A percentile compares a stretch with the other conserved stretches of the same genome.
Evolutionary conservation across 768 basidiomycete genomes (phyloP).

Genomic region (Auricularia sp.): DNA sequence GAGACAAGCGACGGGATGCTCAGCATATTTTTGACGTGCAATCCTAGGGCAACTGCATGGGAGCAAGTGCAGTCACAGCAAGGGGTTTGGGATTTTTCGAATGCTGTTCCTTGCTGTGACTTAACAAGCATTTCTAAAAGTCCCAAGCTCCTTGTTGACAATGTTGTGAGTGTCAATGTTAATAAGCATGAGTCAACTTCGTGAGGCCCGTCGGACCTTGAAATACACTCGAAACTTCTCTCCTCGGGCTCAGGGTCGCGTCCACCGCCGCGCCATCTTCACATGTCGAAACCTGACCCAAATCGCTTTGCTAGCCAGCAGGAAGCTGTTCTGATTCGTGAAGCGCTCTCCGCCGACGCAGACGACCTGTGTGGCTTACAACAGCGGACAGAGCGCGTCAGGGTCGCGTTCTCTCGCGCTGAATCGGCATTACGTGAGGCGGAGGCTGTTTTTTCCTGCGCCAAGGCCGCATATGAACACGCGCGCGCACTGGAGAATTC

Average conservation of each 20-base stretch:
- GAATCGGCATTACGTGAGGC: background rate
- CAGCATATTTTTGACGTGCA: no score
- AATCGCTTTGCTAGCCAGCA: background rate
- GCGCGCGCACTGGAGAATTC: background rate
- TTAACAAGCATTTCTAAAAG: no score
- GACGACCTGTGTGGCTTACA: background rate
- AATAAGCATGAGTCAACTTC: no score
- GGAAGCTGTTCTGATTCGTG: background rate
- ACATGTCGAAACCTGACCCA: background rate
- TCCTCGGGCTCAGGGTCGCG: background rate
- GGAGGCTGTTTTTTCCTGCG: background rate
- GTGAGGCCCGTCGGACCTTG: background rate
- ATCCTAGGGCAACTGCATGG: no score
- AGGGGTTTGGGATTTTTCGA: no score
- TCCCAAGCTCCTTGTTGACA: no score
- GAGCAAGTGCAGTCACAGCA: no score
- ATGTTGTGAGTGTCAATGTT: no score
- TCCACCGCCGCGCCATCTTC: background rate
- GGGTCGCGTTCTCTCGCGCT: background rate
- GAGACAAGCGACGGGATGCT: no score
- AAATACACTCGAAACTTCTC: background rate
- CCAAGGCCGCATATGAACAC: background rate
- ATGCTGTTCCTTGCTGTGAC: no score
- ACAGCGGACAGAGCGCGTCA: background rate
- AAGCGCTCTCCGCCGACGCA: background rate